phyloP scores from a whole-genome alignment of 2,329 filamentous ascomycete genomes.

The Aspergillus sp. region DNA sequence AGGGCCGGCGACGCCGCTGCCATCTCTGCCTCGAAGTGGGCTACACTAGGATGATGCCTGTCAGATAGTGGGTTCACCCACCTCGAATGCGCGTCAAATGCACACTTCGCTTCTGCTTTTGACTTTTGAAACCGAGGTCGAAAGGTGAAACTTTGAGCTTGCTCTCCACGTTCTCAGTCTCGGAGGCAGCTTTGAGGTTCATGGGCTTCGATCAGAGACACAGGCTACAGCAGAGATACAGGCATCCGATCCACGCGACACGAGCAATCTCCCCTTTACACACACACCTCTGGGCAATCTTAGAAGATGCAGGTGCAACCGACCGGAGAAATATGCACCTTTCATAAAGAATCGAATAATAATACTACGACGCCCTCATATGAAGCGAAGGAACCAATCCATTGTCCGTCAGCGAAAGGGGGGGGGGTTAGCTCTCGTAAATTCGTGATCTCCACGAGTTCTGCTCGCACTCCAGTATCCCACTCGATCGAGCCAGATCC shows the following conservation, averaged over 20 bases:
- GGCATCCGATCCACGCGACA: constrained; percentile 1
- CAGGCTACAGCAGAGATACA: neutral
- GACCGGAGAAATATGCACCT: neutral
- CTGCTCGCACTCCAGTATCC: neutral
- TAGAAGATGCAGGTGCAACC: neutral
- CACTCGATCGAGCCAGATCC: neutral
- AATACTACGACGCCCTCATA: neutral
- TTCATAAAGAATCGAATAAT: too few species aligned
- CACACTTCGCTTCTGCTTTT: too few species aligned
- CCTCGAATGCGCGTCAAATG: neutral
- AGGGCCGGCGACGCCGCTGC: neutral
- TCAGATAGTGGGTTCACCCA: neutral
- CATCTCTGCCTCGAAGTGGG: neutral
- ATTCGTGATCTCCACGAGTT: neutral
- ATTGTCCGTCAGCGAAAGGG: neutral
- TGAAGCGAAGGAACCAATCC: neutral
- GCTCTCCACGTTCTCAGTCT: neutral
- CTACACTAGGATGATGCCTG: neutral
- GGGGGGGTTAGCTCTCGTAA: neutral
- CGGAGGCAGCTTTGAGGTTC: neutral
- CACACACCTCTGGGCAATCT: too few species aligned
- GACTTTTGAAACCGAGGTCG: neutral
- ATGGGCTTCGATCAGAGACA: neutral
- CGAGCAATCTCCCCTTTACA: neutral
- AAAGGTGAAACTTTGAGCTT: neutral